Base-by-base conservation (phyloP, 192 early-diverging fungal species). In the Backusella macrospora region DNA sequence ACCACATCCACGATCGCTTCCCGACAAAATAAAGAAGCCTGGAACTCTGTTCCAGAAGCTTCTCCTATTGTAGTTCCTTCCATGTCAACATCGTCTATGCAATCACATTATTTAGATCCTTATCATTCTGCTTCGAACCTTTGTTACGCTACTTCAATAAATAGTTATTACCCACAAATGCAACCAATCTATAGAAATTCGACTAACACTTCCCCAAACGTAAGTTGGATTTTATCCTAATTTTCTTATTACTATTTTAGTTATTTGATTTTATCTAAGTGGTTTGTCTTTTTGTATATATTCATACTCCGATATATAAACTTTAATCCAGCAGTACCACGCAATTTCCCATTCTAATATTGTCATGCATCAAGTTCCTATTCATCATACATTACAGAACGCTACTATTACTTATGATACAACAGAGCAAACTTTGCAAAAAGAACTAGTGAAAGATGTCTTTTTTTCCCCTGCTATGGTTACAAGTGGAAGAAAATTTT, bases 381-480 rank as follows among this genome's bases (percentile, higher is more conserved):
- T 73, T 42, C 73, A 70, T 59, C 77, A 71, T 23, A 77, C 80
- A 10, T 42, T 81, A 43, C 72, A 77, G 72, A 81, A 76, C 38
- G 79, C 79, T 9, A 77, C 76, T 6, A 81, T 81, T 38, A 77
- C 79, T 5, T 81, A 71, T 74, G 75, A 81, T 65, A 81, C 68
- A 21, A 43, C 65, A 23, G 44, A 68, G 26, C 16, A 64, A 49
- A 40, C 39, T 0, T 55, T 72, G 29, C 64, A 72, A 34, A 66
- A 79, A 43, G 72, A 78, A 49, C 70, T 82, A 14, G 80, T 82
- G 3, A 82, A 82, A 62, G 80, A 82, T 47, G 80, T 82, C 3
- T 82, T 82, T 38, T 82, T 82, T 64, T 82, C 80, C 16, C 76
- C 80, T 49, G 80, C 80, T 10, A 70, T 76, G 72, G 74, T 70